Evolutionary conservation across 2,329 filamentous ascomycete genomes (phyloP).

Genomic region (Colletotrichum agaves): DNA sequence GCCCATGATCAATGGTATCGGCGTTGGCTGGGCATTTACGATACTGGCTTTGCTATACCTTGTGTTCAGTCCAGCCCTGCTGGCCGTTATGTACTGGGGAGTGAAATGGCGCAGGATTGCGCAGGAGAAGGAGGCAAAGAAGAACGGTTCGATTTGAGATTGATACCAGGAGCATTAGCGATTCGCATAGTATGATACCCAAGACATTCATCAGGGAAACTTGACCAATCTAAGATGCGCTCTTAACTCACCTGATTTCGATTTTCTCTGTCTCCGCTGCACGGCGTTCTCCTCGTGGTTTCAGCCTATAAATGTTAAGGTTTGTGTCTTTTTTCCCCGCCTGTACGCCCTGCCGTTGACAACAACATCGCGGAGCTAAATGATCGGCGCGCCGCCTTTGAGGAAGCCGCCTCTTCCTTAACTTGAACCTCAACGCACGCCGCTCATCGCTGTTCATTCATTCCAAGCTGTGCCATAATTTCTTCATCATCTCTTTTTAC

Average conservation of each 20-base stretch:
- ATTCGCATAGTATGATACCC: constrained; percentile 7
- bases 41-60: constrained; percentile 57
- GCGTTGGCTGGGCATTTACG: constrained; percentile 63
- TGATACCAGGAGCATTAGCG: background rate
- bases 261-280: background rate
- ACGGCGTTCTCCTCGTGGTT: background rate
- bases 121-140: constrained; percentile 41
- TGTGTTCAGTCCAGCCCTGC: constrained; percentile 51
- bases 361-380: background rate
- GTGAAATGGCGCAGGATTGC: constrained; percentile 54
- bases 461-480: background rate
- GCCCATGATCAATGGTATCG: constrained; percentile 62
- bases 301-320: background rate
- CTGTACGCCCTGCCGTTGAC: constrained; percentile 6
- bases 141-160: constrained; percentile 4
- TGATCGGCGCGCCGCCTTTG: background rate
- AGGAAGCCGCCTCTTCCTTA: too few relatives aligned
- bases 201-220: background rate
- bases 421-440: background rate
- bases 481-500: background rate
- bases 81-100: constrained; percentile 55
- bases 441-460: background rate
- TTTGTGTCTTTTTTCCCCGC: background rate
- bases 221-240: background rate
- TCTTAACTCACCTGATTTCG: background rate